Conservation (phyloP, 2,329 filamentous ascomycete species). For the Lecanicillium sp. region DNA sequence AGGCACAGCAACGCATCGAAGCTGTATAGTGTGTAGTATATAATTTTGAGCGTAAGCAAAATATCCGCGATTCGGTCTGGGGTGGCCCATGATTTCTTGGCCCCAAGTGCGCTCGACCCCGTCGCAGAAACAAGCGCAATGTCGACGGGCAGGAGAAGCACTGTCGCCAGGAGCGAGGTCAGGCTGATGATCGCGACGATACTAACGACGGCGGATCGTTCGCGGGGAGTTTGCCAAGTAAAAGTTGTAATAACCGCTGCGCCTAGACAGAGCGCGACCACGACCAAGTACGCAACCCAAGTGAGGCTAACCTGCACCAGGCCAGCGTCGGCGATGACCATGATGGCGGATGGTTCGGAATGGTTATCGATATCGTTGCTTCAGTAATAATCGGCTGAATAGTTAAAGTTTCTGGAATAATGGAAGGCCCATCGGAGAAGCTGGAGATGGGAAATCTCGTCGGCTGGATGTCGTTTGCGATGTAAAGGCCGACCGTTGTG, state of each 20-base stretch:
- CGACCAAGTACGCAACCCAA: constrained; percentile 88
- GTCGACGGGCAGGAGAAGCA: constrained; percentile 88
- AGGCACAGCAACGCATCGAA: constrained; percentile 86
- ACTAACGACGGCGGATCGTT: constrained; percentile 76
- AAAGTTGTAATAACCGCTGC: constrained; percentile 82
- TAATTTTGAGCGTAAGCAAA: constrained; percentile 69
- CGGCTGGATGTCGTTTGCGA: not conserved
- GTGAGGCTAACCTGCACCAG: constrained; percentile 84
- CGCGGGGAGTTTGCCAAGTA: constrained; percentile 82
- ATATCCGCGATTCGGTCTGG: constrained; percentile 72
- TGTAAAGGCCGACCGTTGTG: not conserved
- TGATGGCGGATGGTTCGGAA: not conserved
- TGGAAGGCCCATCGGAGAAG: not conserved
- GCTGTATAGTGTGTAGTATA: constrained; percentile 91
- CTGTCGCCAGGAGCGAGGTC: constrained; percentile 80
- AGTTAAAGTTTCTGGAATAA: too few relatives aligned
- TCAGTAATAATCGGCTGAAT: not conserved
- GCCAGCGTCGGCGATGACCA: constrained; percentile 36
- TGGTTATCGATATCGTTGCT: not conserved
- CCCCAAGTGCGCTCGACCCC: constrained; percentile 63
- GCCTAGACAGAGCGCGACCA: constrained; percentile 66
- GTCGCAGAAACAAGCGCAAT: constrained; percentile 92
- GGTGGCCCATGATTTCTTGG: constrained; percentile 92
- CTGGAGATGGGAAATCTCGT: not conserved
- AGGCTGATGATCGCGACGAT: constrained; percentile 80